Percentiles rank a stretch among this genome's conserved stretches.
phyloP scores from a whole-genome alignment of 2,329 filamentous ascomycete species.

The Sporothrix curviconia region DNA sequence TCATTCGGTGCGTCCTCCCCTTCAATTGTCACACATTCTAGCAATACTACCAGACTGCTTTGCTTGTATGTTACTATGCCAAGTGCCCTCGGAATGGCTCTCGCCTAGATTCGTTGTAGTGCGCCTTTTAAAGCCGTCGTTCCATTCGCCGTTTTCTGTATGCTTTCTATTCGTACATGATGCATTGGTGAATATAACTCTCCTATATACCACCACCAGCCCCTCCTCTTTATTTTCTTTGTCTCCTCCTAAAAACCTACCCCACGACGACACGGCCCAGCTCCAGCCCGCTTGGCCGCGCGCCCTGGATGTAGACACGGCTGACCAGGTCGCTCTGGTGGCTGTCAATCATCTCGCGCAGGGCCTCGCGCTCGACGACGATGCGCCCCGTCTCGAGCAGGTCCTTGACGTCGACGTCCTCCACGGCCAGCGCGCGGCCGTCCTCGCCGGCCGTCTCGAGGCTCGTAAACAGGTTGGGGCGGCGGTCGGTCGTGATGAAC shows the following conservation, averaged over 20 bases:
- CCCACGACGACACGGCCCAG: constrained; percentile 30
- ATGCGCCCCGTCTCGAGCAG: constrained; percentile 77
- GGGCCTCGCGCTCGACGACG: constrained; percentile 75
- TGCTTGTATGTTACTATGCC: too few relatives aligned
- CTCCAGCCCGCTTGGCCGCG: constrained; percentile 29
- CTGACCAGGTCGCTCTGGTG: constrained; percentile 63
- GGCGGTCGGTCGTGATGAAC: constrained; percentile 59
- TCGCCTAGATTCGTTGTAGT: too few relatives aligned
- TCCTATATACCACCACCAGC: too few relatives aligned
- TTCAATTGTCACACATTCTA: too few relatives aligned
- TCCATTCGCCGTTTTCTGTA: background rate
- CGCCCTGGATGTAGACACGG: constrained; percentile 39
- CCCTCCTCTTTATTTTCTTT: too few relatives aligned
- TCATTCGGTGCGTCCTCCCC: too few relatives aligned
- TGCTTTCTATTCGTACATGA: constrained; percentile 2
- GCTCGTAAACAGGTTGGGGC: constrained; percentile 59
- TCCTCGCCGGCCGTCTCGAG: constrained; percentile 58
- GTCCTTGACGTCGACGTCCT: constrained; percentile 95
- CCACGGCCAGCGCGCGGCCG: constrained; percentile 60
- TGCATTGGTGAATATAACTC: background rate
- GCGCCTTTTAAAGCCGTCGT: too few relatives aligned
- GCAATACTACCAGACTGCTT: too few relatives aligned
- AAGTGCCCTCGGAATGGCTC: too few relatives aligned
- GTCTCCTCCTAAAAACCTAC: too few relatives aligned
- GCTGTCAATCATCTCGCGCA: constrained; percentile 64